These are phyloP conservation scores for Phytophthora melonis DNA, from an alignment of 352 stramenopile genomes.

Conservation along the genomic window DNA sequence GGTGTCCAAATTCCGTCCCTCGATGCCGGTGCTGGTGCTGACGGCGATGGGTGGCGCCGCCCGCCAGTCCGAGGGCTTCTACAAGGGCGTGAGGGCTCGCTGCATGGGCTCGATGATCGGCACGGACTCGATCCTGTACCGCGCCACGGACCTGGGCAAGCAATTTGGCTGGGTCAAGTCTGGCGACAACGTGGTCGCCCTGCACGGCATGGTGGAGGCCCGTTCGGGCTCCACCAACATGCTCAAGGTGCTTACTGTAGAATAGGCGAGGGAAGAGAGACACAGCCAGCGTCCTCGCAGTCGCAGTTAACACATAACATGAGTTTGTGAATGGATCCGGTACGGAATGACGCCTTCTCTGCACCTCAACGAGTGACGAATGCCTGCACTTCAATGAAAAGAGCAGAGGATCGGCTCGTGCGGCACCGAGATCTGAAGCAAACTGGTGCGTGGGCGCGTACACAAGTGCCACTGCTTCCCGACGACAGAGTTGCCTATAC, in stretches of 20 bases:
- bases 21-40: constrained; percentile 65
- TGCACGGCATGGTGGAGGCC: constrained; percentile 92
- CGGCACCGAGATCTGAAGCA: constrained; percentile 7
- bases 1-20: constrained; percentile 96
- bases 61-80: constrained; percentile 72
- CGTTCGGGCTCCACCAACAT: constrained; percentile 92
- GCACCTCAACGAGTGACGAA: constrained; percentile 2
- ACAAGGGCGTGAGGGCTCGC: constrained; percentile 72
- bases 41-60: constrained; percentile 74
- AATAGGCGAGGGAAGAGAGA: constrained; percentile 46
- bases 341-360: not conserved
- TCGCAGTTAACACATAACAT: constrained; percentile 25
- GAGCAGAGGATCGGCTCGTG: constrained; percentile 15
- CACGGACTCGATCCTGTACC: constrained; percentile 92
- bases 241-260: constrained; percentile 92
- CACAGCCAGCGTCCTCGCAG: constrained; percentile 4
- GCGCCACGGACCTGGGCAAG: constrained; percentile 88
- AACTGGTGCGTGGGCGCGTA: not conserved
- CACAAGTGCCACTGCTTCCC: no score
- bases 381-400: constrained; percentile 21
- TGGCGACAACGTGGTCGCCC: constrained; percentile 89
- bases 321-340: constrained; percentile 22
- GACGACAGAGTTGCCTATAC: no score
- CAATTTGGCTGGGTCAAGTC: constrained; percentile 89
- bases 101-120: constrained; percentile 91